Percentiles rank a stretch among this genome's conserved stretches.
phyloP scores from a whole-genome alignment of 2,329 filamentous ascomycete genomes.

The Pestalotiopsis sp. region DNA sequence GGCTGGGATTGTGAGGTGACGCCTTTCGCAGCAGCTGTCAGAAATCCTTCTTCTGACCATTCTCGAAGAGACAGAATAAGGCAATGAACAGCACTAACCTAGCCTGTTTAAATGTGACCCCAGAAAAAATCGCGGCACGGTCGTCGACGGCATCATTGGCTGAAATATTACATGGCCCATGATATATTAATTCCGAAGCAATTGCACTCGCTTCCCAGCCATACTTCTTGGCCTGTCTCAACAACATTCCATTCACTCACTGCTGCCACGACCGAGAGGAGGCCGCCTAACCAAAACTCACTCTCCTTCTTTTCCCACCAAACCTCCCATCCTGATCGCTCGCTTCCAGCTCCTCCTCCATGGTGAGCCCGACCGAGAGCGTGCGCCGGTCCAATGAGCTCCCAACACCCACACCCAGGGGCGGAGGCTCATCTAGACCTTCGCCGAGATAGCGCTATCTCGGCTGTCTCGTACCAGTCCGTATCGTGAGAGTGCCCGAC shows the following conservation, averaged over 20 bases:
- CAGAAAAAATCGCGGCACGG: slow-evolving; percentile 8
- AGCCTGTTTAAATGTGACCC: slow-evolving; percentile 4
- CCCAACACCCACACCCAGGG: not conserved
- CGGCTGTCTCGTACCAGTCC: slow-evolving; percentile 10
- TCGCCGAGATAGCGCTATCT: slow-evolving; percentile 12
- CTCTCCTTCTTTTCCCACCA: not conserved
- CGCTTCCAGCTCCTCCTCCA: too few species aligned
- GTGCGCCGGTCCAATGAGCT: slow-evolving; percentile 2
- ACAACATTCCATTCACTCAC: not conserved
- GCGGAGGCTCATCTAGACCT: slow-evolving; percentile 7
- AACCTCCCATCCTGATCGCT: not conserved
- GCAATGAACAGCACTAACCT: slow-evolving; percentile 3
- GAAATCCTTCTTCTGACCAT: not conserved
- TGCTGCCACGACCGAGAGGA: not conserved
- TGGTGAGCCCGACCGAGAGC: not conserved
- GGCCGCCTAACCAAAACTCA: not conserved
- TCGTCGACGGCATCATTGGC: slow-evolving; percentile 5
- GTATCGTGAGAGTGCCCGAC: not conserved
- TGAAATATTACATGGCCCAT: not conserved
- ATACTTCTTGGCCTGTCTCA: slow-evolving; percentile 6
- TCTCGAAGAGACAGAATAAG: slow-evolving; percentile 1
- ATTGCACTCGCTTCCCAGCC: not conserved
- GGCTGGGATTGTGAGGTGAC: not conserved
- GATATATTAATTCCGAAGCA: slow-evolving; percentile 7
- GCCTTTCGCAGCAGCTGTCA: not conserved